phyloP scores from a whole-genome alignment of 2,329 filamentous ascomycete genomes.

The Plenodomus lindquistii region DNA sequence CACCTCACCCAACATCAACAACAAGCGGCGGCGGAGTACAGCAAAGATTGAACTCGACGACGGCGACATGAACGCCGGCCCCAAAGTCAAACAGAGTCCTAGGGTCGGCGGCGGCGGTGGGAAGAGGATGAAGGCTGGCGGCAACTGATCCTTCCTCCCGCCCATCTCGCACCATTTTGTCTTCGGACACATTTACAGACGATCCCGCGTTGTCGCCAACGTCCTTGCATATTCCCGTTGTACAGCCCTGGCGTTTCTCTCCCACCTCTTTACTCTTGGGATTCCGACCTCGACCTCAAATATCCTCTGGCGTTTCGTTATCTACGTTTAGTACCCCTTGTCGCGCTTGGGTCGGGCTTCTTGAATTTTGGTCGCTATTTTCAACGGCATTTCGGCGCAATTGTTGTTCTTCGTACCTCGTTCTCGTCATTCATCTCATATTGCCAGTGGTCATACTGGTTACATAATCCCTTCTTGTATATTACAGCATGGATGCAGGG shows the following conservation, averaged over 20 bases:
- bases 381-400: neutral
- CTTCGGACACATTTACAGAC: neutral
- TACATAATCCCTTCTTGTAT: neutral
- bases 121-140: slow-evolving; percentile 41
- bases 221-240: neutral
- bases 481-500: neutral
- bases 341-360: neutral
- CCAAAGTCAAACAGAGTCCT: slow-evolving; percentile 57
- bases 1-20: slow-evolving; percentile 64
- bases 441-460: neutral
- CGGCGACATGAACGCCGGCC: slow-evolving; percentile 40
- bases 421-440: neutral
- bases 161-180: neutral
- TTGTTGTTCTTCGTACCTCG: neutral
- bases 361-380: neutral
- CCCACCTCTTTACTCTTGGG: neutral
- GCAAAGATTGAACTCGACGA: slow-evolving; percentile 64
- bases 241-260: neutral
- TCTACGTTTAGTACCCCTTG: neutral
- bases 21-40: slow-evolving; percentile 63
- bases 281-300: neutral
- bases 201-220: neutral
- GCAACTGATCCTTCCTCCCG: slow-evolving; percentile 12
- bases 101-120: slow-evolving; percentile 47
- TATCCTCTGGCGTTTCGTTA: neutral